phyloP scores from a whole-genome alignment of 176 grass and related monocot genomes.

The Panicum miliaceum region DNA sequence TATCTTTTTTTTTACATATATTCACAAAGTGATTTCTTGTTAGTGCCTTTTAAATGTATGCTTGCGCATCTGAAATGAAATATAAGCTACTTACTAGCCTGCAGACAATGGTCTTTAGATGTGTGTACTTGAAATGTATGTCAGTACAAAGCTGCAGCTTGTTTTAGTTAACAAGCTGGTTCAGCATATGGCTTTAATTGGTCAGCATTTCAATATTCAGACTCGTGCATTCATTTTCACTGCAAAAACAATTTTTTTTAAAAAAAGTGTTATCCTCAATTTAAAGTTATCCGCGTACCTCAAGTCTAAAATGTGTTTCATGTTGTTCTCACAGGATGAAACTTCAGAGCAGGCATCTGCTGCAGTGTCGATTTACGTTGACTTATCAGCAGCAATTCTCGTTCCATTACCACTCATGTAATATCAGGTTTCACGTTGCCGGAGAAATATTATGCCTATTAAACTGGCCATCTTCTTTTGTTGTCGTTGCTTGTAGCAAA shows the following conservation, averaged over 20 bases:
- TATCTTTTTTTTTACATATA: too few species aligned
- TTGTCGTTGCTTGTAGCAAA: neutral
- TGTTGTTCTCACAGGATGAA: conserved; percentile 36
- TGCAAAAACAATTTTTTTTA: neutral
- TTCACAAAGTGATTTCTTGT: neutral
- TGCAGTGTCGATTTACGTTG: conserved; percentile 33
- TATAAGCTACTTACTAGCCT: neutral
- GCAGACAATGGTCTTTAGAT: neutral
- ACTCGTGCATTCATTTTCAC: conserved; percentile 7
- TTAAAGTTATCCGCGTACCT: neutral
- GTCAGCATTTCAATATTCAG: neutral
- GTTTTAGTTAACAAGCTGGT: conserved; percentile 2
- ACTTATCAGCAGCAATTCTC: conserved; percentile 6
- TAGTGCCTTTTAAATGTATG: conserved; percentile 7
- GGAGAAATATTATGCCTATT: neutral
- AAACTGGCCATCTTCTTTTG: neutral
- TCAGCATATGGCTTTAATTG: neutral
- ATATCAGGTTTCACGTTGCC: neutral
- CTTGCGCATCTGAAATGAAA: conserved; percentile 3
- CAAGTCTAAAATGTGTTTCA: conserved; percentile 22
- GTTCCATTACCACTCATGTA: neutral
- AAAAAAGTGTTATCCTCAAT: neutral
- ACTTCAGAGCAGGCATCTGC: conserved; percentile 15
- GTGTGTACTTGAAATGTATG: neutral
- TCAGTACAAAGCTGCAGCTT: neutral